Evolutionary conservation across 768 basidiomycete species (phyloP).

Genomic region (Exidia glandulosa): DNA sequence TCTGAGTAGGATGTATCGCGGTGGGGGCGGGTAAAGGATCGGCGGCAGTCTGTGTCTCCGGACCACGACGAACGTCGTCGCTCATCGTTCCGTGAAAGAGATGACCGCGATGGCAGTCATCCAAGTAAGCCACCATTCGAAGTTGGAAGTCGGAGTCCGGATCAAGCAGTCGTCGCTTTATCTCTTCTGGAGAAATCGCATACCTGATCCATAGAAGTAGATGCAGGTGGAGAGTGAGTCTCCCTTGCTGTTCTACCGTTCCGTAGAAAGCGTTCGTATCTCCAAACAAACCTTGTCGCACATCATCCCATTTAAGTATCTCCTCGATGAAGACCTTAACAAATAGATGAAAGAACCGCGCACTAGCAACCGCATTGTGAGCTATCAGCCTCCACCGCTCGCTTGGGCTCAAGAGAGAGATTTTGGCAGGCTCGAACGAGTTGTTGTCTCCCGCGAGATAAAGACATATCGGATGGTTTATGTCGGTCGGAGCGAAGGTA

Average conservation of each 20-base stretch:
- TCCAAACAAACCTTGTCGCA: slow-evolving; percentile 19
- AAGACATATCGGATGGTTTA: slow-evolving; percentile 21
- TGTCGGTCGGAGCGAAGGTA: slow-evolving; percentile 23
- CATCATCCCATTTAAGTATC: not conserved
- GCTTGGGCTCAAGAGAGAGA: slow-evolving; percentile 2
- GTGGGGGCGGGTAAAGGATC: too few species aligned
- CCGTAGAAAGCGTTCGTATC: slow-evolving; percentile 24
- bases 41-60: too few species aligned
- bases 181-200: slow-evolving; percentile 20
- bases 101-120: slow-evolving; percentile 21
- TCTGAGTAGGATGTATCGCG: too few species aligned
- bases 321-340: not conserved
- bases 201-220: slow-evolving; percentile 24
- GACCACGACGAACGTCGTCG: slow-evolving; percentile 7
- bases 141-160: slow-evolving; percentile 15
- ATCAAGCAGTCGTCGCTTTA: slow-evolving; percentile 17
- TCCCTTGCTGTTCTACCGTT: slow-evolving; percentile 30
- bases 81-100: slow-evolving; percentile 16
- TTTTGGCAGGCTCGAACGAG: slow-evolving; percentile 9
- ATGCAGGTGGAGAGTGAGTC: slow-evolving; percentile 28
- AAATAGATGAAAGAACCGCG: not conserved
- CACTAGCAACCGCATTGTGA: not conserved
- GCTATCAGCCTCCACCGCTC: not conserved
- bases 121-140: slow-evolving; percentile 19
- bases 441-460: slow-evolving; percentile 20